Evolutionary conservation across 108 stramenopile genomes (phyloP).

Genomic region (Hondaea fermentalgiana): DNA sequence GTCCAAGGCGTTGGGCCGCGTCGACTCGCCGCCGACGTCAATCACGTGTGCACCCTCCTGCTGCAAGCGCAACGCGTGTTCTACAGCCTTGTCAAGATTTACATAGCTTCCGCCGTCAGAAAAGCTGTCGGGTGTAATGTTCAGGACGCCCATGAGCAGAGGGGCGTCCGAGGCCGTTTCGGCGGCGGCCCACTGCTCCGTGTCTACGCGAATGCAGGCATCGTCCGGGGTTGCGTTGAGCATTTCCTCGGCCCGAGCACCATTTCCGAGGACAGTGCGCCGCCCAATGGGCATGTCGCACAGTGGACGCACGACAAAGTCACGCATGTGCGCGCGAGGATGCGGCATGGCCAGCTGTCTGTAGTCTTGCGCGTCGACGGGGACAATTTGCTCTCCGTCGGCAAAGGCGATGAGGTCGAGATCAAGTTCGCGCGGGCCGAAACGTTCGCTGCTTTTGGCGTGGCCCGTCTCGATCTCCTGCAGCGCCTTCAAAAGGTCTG

Average conservation of each 20-base stretch:
- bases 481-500: neutral
- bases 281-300: conserved; percentile 47
- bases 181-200: neutral
- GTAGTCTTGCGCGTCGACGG: neutral
- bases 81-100: conserved; percentile 51
- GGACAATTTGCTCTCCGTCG: conserved; percentile 26
- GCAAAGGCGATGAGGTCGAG: conserved; percentile 69
- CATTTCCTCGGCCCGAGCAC: conserved; percentile 28
- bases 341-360: conserved; percentile 60
- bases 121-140: conserved; percentile 92
- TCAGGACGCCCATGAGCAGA: conserved; percentile 86
- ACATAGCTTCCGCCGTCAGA: conserved; percentile 75
- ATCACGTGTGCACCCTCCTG: conserved; percentile 75
- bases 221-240: conserved; percentile 14
- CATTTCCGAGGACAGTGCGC: neutral
- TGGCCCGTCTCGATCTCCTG: neutral
- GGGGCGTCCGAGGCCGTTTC: conserved; percentile 53
- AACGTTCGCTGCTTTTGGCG: neutral
- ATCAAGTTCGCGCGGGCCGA: conserved; percentile 77
- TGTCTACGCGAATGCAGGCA: neutral
- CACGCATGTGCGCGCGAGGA: conserved; percentile 68
- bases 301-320: conserved; percentile 85
- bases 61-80: conserved; percentile 64
- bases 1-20: conserved; percentile 72
- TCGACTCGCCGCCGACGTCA: conserved; percentile 94